phyloP scores from a whole-genome alignment of 306 rosid genomes.

The Lotus japonicus region DNA sequence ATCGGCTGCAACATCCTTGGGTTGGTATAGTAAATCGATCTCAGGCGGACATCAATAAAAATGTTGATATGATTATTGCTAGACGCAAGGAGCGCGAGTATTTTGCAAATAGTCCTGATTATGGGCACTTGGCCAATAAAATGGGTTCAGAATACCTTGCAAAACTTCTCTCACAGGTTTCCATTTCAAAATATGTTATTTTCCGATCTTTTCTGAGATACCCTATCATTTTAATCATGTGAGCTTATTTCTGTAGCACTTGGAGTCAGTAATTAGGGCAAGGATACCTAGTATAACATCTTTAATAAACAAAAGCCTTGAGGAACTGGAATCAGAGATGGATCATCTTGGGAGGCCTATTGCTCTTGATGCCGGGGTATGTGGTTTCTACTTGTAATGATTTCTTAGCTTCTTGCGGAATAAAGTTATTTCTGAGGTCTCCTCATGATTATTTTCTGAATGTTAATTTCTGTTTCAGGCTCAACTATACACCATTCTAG shows the following conservation, averaged over 20 bases:
- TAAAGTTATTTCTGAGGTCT: background rate
- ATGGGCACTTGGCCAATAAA: constrained; percentile 77
- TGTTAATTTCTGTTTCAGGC: constrained; percentile 49
- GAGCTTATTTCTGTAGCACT: constrained; percentile 50
- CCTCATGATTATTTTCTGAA: constrained; percentile 3
- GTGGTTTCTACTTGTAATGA: constrained; percentile 19
- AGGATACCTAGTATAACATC: constrained; percentile 83
- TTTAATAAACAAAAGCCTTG: constrained; percentile 82
- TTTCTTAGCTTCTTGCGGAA: background rate
- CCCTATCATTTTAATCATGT: constrained; percentile 20
- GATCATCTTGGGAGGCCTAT: constrained; percentile 91
- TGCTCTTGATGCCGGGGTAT: constrained; percentile 95
- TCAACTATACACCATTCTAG: constrained; percentile 81
- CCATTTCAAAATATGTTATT: background rate
- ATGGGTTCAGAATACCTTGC: constrained; percentile 99
- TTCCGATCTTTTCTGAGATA: background rate
- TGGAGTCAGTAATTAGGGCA: constrained; percentile 85
- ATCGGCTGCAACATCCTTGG: constrained; percentile 85
- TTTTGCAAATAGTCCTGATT: constrained; percentile 87
- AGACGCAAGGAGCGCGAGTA: constrained; percentile 88
- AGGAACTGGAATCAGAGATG: constrained; percentile 91
- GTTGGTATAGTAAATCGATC: constrained; percentile 98
- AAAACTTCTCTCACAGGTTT: constrained; percentile 88
- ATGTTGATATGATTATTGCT: constrained; percentile 83
- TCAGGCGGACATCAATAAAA: constrained; percentile 90